Base-by-base conservation (phyloP, 2,329 filamentous ascomycete genomes). In the Herpotrichia juniperi region DNA sequence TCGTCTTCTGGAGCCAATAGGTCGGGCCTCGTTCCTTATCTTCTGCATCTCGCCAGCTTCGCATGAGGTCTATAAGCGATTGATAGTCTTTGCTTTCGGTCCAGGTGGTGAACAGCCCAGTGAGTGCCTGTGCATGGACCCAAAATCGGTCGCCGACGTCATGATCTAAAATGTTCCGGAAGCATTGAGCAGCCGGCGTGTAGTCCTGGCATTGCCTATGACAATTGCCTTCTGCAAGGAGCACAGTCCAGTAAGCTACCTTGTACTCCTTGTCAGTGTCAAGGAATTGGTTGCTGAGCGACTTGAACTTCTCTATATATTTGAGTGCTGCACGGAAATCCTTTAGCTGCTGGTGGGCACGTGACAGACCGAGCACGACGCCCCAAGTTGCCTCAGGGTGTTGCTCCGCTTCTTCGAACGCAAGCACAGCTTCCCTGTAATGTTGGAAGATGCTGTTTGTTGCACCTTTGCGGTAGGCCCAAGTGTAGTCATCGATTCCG, bases 201-300 rank as follows among this genome's bases (percentile, higher is more conserved):
- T 44, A 22, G 10, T 50, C 19, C 17, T 37, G 26, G 2, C 31
- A 6, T 17, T 50, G 16, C 25, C 22, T 25, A 17, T 43, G 30
- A 24, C 12, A 43, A 24, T 35, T 37, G 8, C 47, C 47, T 30
- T 50, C 47, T 7, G 39, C 16, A 2, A 43, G 21, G 25, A 44
- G 19, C 8, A 50, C n/a, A 4, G 19, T 34, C 47, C 47, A 50
- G 40, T 44, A 50, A 7, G 31, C 14, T 6, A 35, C 16, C 22
- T 12, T 50, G 47, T 43, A 50, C 12, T 43, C 17, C 10, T 35
- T 34, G 10, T 48, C 24, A 4, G 46, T 45, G 9, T 48, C 46
- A 19, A 53, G 21, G 14, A 48, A 17, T 24, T 37, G 10, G 28
- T 42, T 7, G 11, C 25, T 12, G n/a, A 45, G 11, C 16, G 26